A percentile compares a stretch with the other conserved stretches of the same genome.
Conservation (phyloP, 1,284 basidiomycete genomes). For the Mycosarcoma maydis region DNA sequence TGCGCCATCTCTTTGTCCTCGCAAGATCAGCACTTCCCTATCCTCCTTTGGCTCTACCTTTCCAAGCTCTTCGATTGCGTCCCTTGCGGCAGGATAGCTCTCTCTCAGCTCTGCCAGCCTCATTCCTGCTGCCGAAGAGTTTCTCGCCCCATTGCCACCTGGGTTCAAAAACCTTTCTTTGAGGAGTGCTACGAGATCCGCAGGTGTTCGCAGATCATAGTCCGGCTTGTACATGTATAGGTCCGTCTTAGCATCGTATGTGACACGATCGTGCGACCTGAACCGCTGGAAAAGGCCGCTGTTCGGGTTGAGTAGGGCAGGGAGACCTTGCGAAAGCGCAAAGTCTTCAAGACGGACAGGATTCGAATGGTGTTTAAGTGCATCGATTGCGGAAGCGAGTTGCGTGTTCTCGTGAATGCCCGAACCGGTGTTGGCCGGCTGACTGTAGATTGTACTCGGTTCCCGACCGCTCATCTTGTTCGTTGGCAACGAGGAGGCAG, state of each 20-base stretch:
- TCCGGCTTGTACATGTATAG: constrained; percentile 87
- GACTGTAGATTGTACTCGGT: constrained; percentile 74
- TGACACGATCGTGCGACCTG: constrained; percentile 79
- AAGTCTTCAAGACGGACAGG: constrained; percentile 86
- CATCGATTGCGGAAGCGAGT: constrained; percentile 82
- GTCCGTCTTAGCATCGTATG: constrained; percentile 82
- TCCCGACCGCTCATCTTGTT: constrained; percentile 28
- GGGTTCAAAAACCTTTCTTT: constrained; percentile 54
- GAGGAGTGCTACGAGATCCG: constrained; percentile 81
- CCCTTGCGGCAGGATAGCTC: constrained; percentile 81
- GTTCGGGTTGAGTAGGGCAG: constrained; percentile 75
- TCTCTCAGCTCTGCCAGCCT: constrained; percentile 85
- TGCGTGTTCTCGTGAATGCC: constrained; percentile 86
- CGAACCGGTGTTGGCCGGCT: constrained; percentile 82
- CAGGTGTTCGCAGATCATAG: constrained; percentile 83
- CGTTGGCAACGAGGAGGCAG: neutral
- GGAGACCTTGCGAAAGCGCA: constrained; percentile 79
- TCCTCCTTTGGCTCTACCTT: constrained; percentile 72
- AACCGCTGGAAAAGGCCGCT: constrained; percentile 79
- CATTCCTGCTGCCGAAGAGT: constrained; percentile 71
- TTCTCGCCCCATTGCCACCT: constrained; percentile 29
- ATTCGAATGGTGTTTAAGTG: constrained; percentile 77
- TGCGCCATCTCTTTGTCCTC: constrained; percentile 81
- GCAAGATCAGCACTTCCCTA: constrained; percentile 84
- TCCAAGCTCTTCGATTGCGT: constrained; percentile 59